These are phyloP conservation scores for Hanseniaspora gamundiae DNA, from an alignment of 1,139 yeast species.

Conservation along the genomic window DNA sequence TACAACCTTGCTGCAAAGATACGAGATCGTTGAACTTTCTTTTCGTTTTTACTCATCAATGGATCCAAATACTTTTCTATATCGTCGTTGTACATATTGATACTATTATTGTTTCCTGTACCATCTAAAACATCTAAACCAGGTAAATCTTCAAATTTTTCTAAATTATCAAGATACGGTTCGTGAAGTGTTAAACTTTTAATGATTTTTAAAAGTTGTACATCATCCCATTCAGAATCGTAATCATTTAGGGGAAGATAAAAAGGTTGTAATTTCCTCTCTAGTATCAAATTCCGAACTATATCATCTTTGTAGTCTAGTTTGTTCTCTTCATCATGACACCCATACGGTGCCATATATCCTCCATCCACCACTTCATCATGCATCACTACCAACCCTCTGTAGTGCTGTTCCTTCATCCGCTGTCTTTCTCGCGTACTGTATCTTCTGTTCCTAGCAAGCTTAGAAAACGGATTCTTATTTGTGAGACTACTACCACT, in stretches of 20 bases:
- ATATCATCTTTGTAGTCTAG: conserved; percentile 63
- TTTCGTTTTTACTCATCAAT: conserved; percentile 33
- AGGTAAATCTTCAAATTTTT: conserved; percentile 37
- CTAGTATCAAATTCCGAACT: conserved; percentile 54
- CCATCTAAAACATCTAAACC: conserved; percentile 40
- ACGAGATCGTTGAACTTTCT: conserved; percentile 43
- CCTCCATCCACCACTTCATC: conserved; percentile 69
- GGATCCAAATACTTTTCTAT: conserved; percentile 36
- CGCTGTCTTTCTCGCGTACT: conserved; percentile 41
- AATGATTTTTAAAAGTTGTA: conserved; percentile 49
- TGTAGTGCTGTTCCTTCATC: conserved; percentile 40
- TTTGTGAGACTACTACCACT: conserved; percentile 1
- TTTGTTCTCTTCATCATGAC: conserved; percentile 50
- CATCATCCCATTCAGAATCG: conserved; percentile 62
- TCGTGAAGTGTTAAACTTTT: conserved; percentile 47
- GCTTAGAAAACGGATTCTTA: background rate
- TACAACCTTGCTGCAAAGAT: conserved; percentile 37
- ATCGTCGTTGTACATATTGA: too few species aligned
- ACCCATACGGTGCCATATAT: conserved; percentile 76
- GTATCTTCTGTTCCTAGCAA: conserved; percentile 18
- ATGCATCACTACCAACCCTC: conserved; percentile 43
- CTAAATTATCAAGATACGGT: conserved; percentile 36
- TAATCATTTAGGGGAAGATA: conserved; percentile 81
- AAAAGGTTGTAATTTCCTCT: conserved; percentile 75
- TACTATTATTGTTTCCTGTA: conserved; percentile 12